Conservation (phyloP, 495 filamentous ascomycete genomes). For the Penicillium riverlandense region DNA sequence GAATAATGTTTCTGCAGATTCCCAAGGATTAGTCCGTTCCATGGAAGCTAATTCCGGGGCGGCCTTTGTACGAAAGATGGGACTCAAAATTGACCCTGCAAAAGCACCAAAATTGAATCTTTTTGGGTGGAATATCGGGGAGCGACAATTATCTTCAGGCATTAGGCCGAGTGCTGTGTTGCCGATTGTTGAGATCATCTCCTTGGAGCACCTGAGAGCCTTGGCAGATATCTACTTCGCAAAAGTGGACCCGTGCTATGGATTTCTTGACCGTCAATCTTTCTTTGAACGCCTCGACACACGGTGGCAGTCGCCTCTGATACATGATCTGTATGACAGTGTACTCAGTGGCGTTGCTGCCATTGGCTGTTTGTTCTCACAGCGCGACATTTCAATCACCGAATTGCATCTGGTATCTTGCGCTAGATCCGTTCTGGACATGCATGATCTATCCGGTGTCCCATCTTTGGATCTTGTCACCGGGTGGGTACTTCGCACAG, state of each 20-base stretch:
- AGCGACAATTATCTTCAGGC: slow-evolving; percentile 19
- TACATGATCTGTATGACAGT: slow-evolving; percentile 25
- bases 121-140: slow-evolving; percentile 48
- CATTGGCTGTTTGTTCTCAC: slow-evolving; percentile 36
- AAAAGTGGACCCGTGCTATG: slow-evolving; percentile 40
- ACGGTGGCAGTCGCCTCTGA: slow-evolving; percentile 20
- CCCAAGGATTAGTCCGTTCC: slow-evolving; percentile 18
- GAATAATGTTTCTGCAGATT: slow-evolving; percentile 13
- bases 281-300: slow-evolving; percentile 22
- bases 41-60: slow-evolving; percentile 45
- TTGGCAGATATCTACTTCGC: slow-evolving; percentile 39
- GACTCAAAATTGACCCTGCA: slow-evolving; percentile 38
- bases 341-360: slow-evolving; percentile 36
- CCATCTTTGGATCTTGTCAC: slow-evolving; percentile 29
- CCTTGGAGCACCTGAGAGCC: slow-evolving; percentile 23
- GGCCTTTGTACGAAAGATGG: slow-evolving; percentile 42
- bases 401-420: slow-evolving; percentile 31
- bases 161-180: neutral
- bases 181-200: slow-evolving; percentile 27
- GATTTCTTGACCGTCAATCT: slow-evolving; percentile 31
- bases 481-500: slow-evolving; percentile 36
- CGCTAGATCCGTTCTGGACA: slow-evolving; percentile 29
- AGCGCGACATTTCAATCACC: slow-evolving; percentile 12
- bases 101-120: slow-evolving; percentile 43
- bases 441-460: slow-evolving; percentile 5